Evolutionary conservation across 2,329 filamentous ascomycete genomes (phyloP).

Genomic region (Colletotrichum nymphaeae): DNA sequence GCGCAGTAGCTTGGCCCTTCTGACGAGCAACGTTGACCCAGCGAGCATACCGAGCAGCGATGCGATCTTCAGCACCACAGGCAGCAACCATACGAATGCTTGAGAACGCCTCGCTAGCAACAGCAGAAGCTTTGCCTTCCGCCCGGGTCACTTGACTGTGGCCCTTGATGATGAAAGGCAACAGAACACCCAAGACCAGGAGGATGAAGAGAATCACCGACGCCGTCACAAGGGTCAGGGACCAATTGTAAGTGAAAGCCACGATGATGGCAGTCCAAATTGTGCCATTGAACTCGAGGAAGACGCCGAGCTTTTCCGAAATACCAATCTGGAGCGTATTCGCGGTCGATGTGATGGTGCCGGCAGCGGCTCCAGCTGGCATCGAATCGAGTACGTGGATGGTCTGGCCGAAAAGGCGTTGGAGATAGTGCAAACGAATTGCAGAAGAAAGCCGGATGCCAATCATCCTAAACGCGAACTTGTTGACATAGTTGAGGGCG

Average conservation of each 20-base stretch:
- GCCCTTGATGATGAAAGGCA: slow-evolving; percentile 68
- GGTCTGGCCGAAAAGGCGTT: slow-evolving; percentile 71
- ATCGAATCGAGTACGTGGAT: slow-evolving; percentile 76
- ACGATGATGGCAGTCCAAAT: slow-evolving; percentile 65
- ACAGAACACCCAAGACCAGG: slow-evolving; percentile 57
- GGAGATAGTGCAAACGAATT: slow-evolving; percentile 73
- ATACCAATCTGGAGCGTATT: slow-evolving; percentile 74
- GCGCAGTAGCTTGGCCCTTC: slow-evolving; percentile 60
- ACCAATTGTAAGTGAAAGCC: slow-evolving; percentile 69
- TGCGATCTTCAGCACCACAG: slow-evolving; percentile 68
- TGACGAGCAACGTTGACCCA: slow-evolving; percentile 66
- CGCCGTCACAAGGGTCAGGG: slow-evolving; percentile 68
- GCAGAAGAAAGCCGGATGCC: slow-evolving; percentile 71
- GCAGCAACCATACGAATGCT: slow-evolving; percentile 72
- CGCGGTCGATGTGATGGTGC: slow-evolving; percentile 72
- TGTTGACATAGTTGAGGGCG: slow-evolving; percentile 70
- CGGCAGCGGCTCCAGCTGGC: slow-evolving; percentile 69
- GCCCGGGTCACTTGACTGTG: slow-evolving; percentile 58
- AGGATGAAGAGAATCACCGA: slow-evolving; percentile 67
- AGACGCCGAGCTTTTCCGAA: slow-evolving; percentile 70
- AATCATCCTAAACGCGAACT: slow-evolving; percentile 71
- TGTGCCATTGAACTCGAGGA: slow-evolving; percentile 66
- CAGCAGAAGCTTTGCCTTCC: slow-evolving; percentile 67
- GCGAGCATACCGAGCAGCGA: slow-evolving; percentile 62
- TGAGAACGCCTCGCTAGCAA: slow-evolving; percentile 71